Base-by-base conservation (phyloP, 2,329 filamentous ascomycete genomes). In the Colletotrichum cuscutae region DNA sequence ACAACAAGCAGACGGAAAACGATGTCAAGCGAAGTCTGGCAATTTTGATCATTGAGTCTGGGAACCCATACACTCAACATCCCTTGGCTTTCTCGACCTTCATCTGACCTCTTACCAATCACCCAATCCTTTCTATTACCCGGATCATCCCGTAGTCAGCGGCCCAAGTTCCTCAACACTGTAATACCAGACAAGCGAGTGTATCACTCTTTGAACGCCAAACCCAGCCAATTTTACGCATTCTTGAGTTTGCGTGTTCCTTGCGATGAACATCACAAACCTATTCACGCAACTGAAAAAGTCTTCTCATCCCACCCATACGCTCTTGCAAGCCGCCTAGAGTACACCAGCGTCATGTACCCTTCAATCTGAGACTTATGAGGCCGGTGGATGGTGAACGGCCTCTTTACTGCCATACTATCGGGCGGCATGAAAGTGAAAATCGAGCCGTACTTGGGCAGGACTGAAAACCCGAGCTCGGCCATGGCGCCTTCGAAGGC, bases 401-500 rank as follows among this genome's bases (percentile, higher is more conserved):
- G 75, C 61, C 73, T 78, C 11, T 78, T 74, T 7, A 76, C 76
- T 0, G 42, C 68, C 76, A 81, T 77, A 1, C 22, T 71, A 22
- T 77, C 75, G 0, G 82, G 79, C 0, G 82, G 83, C 0, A 64
- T 56, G 67, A 85, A 85, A 0, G 81, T 86, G 73, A 82, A 85
- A 2, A 84, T 79, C 0, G 85, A 86, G 3, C 85, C 84, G 46
- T 81, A 81, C 69, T 80, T 84, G 1, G 84, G 82, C 1, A 81
- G 11, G 2, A 86, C 77, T 0, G 82, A 83, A 72, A 87, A 87
- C 2, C 79, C 81, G 42, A 86, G 37, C 7, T 84, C 83, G 0
- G 75, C 77, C 81, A 87, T 83, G 26, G 84, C 85, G 0, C 78
- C 75, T 64, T 82, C 80, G 32, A 88, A 87, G 0, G 78, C 77